Evolutionary conservation across 2,329 filamentous ascomycete species (phyloP).

Genomic region (Fusarium napiforme): DNA sequence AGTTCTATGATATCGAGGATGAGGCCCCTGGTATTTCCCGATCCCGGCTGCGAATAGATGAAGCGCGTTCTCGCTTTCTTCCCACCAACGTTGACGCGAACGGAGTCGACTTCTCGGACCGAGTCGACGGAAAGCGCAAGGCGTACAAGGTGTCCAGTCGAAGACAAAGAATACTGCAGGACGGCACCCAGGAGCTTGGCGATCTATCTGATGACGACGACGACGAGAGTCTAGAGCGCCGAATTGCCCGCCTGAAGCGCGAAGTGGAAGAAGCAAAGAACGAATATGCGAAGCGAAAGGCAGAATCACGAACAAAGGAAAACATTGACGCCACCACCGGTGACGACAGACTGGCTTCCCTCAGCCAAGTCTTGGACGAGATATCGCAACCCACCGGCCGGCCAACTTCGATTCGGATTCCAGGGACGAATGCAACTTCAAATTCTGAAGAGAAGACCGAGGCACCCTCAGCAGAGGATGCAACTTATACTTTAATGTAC

Average conservation of each 20-base stretch:
- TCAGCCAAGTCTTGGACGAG: slow-evolving; percentile 78
- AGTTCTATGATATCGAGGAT: slow-evolving; percentile 70
- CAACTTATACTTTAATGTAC: slow-evolving; percentile 74
- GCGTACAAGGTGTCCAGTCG: slow-evolving; percentile 82
- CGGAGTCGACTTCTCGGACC: slow-evolving; percentile 89
- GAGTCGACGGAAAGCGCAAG: slow-evolving; percentile 82
- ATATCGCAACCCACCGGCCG: slow-evolving; percentile 57
- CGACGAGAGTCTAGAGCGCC: slow-evolving; percentile 79
- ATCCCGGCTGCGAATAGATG: slow-evolving; percentile 77
- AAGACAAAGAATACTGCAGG: slow-evolving; percentile 69
- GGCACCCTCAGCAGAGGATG: slow-evolving; percentile 42
- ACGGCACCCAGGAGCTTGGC: slow-evolving; percentile 74
- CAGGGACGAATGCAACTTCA: slow-evolving; percentile 16
- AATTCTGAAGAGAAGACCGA: slow-evolving; percentile 34
- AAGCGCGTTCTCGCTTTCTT: slow-evolving; percentile 83
- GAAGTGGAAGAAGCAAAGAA: slow-evolving; percentile 81
- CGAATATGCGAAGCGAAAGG: slow-evolving; percentile 67
- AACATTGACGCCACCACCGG: slow-evolving; percentile 57
- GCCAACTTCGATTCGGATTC: slow-evolving; percentile 14
- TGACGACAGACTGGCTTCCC: slow-evolving; percentile 63
- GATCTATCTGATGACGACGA: slow-evolving; percentile 80
- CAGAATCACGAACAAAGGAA: slow-evolving; percentile 57
- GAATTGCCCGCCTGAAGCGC: slow-evolving; percentile 82
- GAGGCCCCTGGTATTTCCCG: slow-evolving; percentile 77
- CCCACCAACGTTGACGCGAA: slow-evolving; percentile 79